Conservation (phyloP, 805 yeast genomes). For the Starmerella vitae region DNA sequence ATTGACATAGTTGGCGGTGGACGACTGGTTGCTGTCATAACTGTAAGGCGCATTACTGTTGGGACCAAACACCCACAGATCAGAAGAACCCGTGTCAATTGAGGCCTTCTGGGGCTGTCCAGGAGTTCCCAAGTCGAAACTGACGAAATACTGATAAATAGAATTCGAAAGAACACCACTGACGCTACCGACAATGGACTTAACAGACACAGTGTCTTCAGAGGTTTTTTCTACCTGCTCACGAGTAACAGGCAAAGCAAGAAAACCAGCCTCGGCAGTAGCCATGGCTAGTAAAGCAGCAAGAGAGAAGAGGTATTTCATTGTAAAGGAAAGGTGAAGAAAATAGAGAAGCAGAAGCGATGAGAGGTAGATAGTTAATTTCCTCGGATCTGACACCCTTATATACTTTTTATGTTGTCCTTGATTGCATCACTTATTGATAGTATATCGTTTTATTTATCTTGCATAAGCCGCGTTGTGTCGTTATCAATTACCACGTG, state of each 20-base stretch:
- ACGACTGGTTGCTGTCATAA: conserved; percentile 12
- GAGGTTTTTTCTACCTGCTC: not conserved
- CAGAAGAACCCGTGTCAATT: conserved; percentile 59
- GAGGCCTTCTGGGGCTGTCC: not conserved
- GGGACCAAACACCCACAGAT: conserved; percentile 39
- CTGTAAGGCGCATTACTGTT: not conserved
- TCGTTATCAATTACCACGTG: not conserved
- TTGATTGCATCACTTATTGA: too few species aligned
- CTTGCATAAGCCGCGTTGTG: too few species aligned
- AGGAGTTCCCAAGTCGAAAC: not conserved
- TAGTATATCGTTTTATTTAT: too few species aligned
- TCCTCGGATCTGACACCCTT: not conserved
- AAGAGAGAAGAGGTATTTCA: not conserved
- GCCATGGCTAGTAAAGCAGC: conserved; percentile 1
- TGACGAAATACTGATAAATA: not conserved
- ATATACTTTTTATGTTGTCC: too few species aligned
- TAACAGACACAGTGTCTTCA: not conserved
- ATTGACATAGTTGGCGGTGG: conserved; percentile 18
- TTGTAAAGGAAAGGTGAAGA: not conserved
- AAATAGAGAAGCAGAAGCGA: not conserved
- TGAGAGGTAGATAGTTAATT: not conserved
- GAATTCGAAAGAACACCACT: not conserved
- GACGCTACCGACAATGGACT: not conserved
- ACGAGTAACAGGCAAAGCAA: conserved; percentile 4
- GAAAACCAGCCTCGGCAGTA: conserved; percentile 4